Base-by-base conservation (phyloP, 139 green algal species). In the Micractinium conductrix region DNA sequence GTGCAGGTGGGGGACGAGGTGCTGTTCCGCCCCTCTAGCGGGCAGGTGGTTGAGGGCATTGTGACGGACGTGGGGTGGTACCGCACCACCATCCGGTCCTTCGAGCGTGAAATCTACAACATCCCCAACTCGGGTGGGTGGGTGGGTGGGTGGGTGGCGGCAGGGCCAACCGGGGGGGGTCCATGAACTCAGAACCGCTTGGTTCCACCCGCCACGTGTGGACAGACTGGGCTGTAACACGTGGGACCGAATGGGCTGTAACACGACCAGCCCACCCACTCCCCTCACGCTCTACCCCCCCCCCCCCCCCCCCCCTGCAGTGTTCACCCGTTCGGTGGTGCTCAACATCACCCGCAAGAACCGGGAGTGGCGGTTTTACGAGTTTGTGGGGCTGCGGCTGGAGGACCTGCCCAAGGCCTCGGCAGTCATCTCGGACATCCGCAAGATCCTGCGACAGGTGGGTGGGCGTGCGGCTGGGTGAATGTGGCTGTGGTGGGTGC, bases 31-130 rank as follows among this genome's bases (percentile, higher is more conserved):
- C 91, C 93, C 37, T 84, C 79, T 68, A 93, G 80, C 60, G 90
- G 86, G 17, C 87, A 93, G 72, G 73, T 85, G 19, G 92, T 98
- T 45, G 95, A 98, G 87, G 95, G 95, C 81, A 96, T 98, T 69
- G 95, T 98, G 69, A 58, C 96, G 30, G 95, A 98, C 76, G 94
- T 98, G 19, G 95, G 95, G 12, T 98, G 95, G 95, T 98, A 98
- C 91, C 87, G 94, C 50, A 97, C 94, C 40, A 93, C 88, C 80
- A 95, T 96, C 80, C 87, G 94, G 35, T 95, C 91, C 35, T 97
- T 97, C 87, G 94, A 96, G 91, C 89, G 94, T 12, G 92, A 95
- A 75, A 90, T 94, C 76, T 94, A 87, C 87, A 88, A 70, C 69
- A 94, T 93, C 83, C 91, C 91, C 42, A 94, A 93, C 78, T 93